Conservation (phyloP, 495 filamentous ascomycete genomes). For the Sordaria brevicollis region DNA sequence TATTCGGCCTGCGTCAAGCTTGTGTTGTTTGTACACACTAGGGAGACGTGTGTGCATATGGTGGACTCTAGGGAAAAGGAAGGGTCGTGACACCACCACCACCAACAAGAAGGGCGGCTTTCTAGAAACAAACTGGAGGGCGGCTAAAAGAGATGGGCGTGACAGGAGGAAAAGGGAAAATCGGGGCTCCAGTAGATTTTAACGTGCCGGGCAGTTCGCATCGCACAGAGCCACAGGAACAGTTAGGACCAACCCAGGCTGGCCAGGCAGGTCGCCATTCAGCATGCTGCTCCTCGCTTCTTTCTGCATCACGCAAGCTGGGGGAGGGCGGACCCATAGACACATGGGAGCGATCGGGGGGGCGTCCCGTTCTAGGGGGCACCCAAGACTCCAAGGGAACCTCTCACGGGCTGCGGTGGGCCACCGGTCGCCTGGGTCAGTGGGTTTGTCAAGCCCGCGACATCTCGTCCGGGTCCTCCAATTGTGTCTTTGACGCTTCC, state of each 20-base stretch:
- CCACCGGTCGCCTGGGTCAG: conserved; percentile 4
- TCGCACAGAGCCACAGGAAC: background rate
- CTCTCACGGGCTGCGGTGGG: conserved; percentile 3
- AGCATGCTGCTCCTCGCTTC: background rate
- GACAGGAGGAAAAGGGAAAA: conserved; percentile 9
- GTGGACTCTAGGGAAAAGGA: background rate
- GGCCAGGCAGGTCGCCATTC: background rate
- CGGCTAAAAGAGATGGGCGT: conserved; percentile 1
- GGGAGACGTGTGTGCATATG: background rate
- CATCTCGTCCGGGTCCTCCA: background rate
- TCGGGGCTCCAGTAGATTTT: conserved; percentile 10
- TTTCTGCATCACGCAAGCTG: conserved; percentile 11
- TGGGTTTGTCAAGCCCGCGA: background rate
- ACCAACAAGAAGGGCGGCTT: conserved; percentile 1
- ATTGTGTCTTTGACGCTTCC: background rate
- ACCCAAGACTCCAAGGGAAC: conserved; percentile 5
- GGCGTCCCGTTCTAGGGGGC: background rate
- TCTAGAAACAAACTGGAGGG: background rate
- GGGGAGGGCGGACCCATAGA: conserved; percentile 4
- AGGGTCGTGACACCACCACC: background rate
- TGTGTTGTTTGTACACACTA: background rate
- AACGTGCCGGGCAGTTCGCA: conserved; percentile 3
- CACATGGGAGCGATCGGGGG: background rate
- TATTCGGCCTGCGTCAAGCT: background rate
- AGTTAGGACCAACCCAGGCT: conserved; percentile 3